A percentile compares a stretch with the other conserved stretches of the same genome.
These are phyloP conservation scores for Lyophyllum semitale DNA, from an alignment of 768 basidiomycete species.

Conservation along the genomic window DNA sequence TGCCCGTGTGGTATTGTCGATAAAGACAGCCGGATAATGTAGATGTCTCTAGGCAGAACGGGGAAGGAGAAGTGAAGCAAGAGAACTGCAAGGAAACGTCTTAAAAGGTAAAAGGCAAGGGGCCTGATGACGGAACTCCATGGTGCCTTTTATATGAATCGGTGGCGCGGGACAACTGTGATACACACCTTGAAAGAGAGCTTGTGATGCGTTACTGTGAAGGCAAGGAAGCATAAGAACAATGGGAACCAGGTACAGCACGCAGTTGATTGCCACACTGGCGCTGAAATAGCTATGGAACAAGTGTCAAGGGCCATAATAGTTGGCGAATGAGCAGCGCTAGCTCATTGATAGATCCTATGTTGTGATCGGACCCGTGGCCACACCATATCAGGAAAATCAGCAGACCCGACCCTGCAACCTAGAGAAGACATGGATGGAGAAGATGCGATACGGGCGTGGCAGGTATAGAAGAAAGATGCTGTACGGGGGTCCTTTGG, in stretches of 20 bases:
- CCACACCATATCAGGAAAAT: slow-evolving; percentile 20
- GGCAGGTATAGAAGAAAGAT: background rate
- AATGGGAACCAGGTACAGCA: slow-evolving; percentile 38
- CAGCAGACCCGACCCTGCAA: slow-evolving; percentile 15
- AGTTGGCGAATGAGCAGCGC: slow-evolving; percentile 7
- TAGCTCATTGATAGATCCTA: slow-evolving; percentile 14
- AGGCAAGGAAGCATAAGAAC: slow-evolving; percentile 31
- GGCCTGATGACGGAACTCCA: slow-evolving; percentile 13
- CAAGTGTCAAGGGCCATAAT: slow-evolving; percentile 11
- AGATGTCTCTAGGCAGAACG: background rate
- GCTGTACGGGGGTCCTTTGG: slow-evolving; percentile 3
- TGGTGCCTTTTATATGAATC: slow-evolving; percentile 27
- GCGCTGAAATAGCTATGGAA: slow-evolving; percentile 15
- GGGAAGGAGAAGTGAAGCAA: slow-evolving; percentile 4
- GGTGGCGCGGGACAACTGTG: slow-evolving; percentile 29
- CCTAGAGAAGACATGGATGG: background rate
- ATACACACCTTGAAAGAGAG: slow-evolving; percentile 23
- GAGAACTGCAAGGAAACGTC: slow-evolving; percentile 3
- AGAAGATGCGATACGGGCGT: background rate
- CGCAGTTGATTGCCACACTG: slow-evolving; percentile 17
- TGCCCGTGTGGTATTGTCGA: background rate
- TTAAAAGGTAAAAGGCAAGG: slow-evolving; percentile 21
- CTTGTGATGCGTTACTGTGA: slow-evolving; percentile 18
- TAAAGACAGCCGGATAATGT: background rate
- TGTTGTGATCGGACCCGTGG: slow-evolving; percentile 16